A percentile compares a stretch with the other conserved stretches of the same genome.
phyloP scores from a whole-genome alignment of 495 filamentous ascomycete genomes.

The Hypoxylon rickii region DNA sequence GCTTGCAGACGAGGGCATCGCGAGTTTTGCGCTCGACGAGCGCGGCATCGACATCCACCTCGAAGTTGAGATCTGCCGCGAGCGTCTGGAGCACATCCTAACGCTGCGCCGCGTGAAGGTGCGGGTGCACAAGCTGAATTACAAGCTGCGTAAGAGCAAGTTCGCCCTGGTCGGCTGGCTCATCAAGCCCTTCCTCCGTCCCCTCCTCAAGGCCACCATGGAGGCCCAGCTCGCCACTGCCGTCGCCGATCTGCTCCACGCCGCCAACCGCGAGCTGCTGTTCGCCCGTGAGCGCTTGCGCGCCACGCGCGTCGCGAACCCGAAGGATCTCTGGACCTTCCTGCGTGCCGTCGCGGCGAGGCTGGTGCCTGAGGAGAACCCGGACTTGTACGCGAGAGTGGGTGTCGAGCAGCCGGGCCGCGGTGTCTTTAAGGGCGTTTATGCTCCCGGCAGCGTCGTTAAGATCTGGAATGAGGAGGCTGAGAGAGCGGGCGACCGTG shows the following conservation, averaged over 20 bases:
- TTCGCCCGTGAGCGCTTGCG: slow-evolving; percentile 85
- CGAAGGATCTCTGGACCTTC: slow-evolving; percentile 78
- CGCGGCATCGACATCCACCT: slow-evolving; percentile 84
- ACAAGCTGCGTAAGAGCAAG: slow-evolving; percentile 71
- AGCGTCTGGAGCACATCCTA: slow-evolving; percentile 77
- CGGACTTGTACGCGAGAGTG: slow-evolving; percentile 72
- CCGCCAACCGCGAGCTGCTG: slow-evolving; percentile 80
- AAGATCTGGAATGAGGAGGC: slow-evolving; percentile 87
- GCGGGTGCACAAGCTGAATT: slow-evolving; percentile 83
- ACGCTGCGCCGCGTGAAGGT: slow-evolving; percentile 76
- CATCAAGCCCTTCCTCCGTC: slow-evolving; percentile 81
- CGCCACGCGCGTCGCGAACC: slow-evolving; percentile 80
- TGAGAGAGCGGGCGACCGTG: slow-evolving; percentile 61
- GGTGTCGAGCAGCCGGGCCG: slow-evolving; percentile 65
- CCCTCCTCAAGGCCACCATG: slow-evolving; percentile 75
- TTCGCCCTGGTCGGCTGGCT: slow-evolving; percentile 80
- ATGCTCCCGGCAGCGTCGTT: slow-evolving; percentile 85
- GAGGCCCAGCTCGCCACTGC: slow-evolving; percentile 76
- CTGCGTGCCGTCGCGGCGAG: slow-evolving; percentile 78
- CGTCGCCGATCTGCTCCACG: slow-evolving; percentile 69
- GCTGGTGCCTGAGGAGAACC: slow-evolving; percentile 68
- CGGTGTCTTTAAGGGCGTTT: slow-evolving; percentile 80
- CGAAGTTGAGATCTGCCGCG: slow-evolving; percentile 77
- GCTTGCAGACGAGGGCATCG: slow-evolving; percentile 80
- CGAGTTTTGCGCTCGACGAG: slow-evolving; percentile 80